A percentile compares a stretch with the other conserved stretches of the same genome.
phyloP scores from a whole-genome alignment of 257 asterid genomes.

The Vinca minor region DNA sequence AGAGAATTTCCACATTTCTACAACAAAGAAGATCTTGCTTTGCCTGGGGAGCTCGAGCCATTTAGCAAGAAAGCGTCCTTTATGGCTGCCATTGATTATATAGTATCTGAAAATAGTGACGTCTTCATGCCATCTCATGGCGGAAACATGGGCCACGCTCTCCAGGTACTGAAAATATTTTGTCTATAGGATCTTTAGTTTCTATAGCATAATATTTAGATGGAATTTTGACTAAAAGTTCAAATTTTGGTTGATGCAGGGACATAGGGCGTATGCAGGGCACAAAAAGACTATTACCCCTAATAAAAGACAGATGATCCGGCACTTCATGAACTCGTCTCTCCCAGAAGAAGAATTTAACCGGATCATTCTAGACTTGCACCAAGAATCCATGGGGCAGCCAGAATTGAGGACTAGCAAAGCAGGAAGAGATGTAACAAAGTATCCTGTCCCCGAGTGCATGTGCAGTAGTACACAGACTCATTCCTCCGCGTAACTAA shows the following conservation, averaged over 20 bases:
- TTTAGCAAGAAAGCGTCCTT: conserved; percentile 60
- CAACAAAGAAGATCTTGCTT: conserved; percentile 80
- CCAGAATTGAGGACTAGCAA: conserved; percentile 75
- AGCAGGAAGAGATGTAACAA: conserved; percentile 69
- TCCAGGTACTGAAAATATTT: conserved; percentile 62
- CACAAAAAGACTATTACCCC: conserved; percentile 86
- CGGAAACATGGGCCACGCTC: conserved; percentile 93
- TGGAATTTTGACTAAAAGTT: neutral
- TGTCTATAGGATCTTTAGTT: neutral
- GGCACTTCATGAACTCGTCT: conserved; percentile 58
- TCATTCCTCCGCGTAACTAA: conserved; percentile 22
- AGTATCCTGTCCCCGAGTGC: conserved; percentile 84
- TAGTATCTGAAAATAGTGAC: conserved; percentile 73
- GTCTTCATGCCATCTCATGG: conserved; percentile 99
- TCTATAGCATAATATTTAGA: too few species aligned
- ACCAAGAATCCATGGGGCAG: conserved; percentile 72
- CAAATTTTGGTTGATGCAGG: conserved; percentile 37
- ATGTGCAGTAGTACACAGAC: conserved; percentile 56
- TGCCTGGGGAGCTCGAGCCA: conserved; percentile 78
- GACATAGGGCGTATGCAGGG: conserved; percentile 88
- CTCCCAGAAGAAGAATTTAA: conserved; percentile 58
- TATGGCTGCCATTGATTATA: conserved; percentile 86
- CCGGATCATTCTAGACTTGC: conserved; percentile 49
- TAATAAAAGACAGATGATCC: conserved; percentile 85
- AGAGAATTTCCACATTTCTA: conserved; percentile 60